Base-by-base conservation (phyloP, 192 early-diverging fungal species). In the Ambispora gerdemannii region DNA sequence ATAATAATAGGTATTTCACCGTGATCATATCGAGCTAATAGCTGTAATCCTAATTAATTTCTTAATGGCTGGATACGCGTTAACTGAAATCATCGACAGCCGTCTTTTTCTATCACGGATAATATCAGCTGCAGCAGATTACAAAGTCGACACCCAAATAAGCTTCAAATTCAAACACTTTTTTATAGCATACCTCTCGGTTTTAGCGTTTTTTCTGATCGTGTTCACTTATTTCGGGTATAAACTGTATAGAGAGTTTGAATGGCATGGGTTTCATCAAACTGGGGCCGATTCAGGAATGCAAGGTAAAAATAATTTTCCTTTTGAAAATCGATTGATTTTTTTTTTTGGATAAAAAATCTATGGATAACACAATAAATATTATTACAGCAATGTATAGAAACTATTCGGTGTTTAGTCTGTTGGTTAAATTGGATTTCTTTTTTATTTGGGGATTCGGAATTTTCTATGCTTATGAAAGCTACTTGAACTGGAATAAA, bases 191-290 rank as follows among this genome's bases (percentile, higher is more conserved):
- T 20, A 53, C 4, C 3, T 20, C 7, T 53, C 51, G 20, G 22
- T 53, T n/a, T 53, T 53, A 20, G 20, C 22, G 20, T 53, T 53
- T 20, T 53, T 22, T 53, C 11, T 20, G 4, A 53, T 22, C 3
- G 7, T 20, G 11, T 53, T 53, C 22, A 53, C 10, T n/a, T 20
- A n/a, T 20, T 53, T 53, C 20, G 51, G 51, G 4, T 53, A 53
- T 53, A 53, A 22, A 53, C 20, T 53, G 22, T 53, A 53, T 20
- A 53, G 20, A 20, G 51, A 53, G 51, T 53, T 53, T 53, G 51
- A 53, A 53, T 53, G 51, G 51, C 22, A 53, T 53, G 22, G 22
- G 7, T 53, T 20, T 22, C 51, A 53, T n/a, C 10, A 22, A 20
- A 53, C 51, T 20, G 51, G 51, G 7, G 51, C 51, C 20, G 20